Conservation (phyloP, 495 filamentous ascomycete species). For the Margaritispora aquatica region DNA sequence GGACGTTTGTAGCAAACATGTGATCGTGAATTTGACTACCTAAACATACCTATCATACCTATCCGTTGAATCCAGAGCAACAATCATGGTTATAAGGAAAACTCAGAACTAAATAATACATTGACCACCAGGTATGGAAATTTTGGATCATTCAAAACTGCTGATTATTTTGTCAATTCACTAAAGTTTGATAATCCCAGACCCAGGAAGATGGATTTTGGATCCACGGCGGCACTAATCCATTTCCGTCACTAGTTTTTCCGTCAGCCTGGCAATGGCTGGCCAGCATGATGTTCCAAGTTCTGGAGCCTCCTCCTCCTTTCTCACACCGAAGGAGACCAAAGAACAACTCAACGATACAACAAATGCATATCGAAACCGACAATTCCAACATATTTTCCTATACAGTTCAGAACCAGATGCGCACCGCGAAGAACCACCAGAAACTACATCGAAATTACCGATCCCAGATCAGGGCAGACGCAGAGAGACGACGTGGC, state of each 20-base stretch:
- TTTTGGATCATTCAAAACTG: too few species aligned
- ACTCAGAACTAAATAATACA: too few species aligned
- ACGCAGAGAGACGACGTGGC: constrained; percentile 23
- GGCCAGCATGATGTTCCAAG: neutral
- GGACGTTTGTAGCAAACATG: too few species aligned
- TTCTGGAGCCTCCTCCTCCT: neutral
- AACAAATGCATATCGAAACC: constrained; percentile 26
- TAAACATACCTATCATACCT: too few species aligned
- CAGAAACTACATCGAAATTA: constrained; percentile 24
- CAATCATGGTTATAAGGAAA: too few species aligned
- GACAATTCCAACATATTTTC: constrained; percentile 5
- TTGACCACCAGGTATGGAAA: too few species aligned
- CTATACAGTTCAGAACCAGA: constrained; percentile 15
- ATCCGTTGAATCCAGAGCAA: too few species aligned
- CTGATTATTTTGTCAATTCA: too few species aligned
- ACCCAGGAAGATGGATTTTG: too few species aligned
- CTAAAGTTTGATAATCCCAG: too few species aligned
- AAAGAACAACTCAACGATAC: neutral
- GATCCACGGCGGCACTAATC: too few species aligned
- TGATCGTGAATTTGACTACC: too few species aligned
- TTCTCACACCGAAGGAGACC: constrained; percentile 20
- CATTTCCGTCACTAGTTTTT: neutral
- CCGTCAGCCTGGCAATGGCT: neutral
- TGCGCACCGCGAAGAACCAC: constrained; percentile 23
- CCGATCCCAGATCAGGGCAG: constrained; percentile 21